Base-by-base conservation (phyloP, 352 stramenopile species). In the Pythium biforme region DNA sequence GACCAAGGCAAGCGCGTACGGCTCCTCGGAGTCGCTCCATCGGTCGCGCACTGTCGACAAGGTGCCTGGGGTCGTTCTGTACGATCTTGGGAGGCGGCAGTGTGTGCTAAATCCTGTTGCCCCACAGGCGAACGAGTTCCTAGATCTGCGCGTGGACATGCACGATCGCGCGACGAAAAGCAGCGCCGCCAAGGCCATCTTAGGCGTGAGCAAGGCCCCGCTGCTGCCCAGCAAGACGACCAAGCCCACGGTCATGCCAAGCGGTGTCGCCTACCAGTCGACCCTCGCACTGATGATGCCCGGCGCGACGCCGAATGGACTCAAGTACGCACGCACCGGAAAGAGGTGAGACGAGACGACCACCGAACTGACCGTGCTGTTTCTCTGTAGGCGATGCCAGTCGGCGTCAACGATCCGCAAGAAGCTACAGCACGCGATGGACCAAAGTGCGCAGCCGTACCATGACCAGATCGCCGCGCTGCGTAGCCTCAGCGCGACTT, bases 341-440 rank as follows among this genome's bases (percentile, higher is more conserved):
- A 23, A n/a, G 19, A 2, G 37, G 37, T 20, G 17, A 26, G 40
- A 47, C 19, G 3, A 23, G 0, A 2, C 5, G 10, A 2, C 37
- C 8, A n/a, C 12, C 2, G 14, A 4, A 43, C 26, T 20, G 4
- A 53, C 25, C 25, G 47, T 29, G 6, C 17, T 1, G 17, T 7
- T 47, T 6, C n/a, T 23, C 25, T 25, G 11, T 12, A 89, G 83
- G 51, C 72, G 83, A 22, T 90, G 81, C 40, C 76, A 85, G 40
- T 92, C 83, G 0, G 83, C 83, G 3, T 90, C 83, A 12, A 73
- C 69, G 33, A 72, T 92, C 12, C 75, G 83, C 19, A 87, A 86
- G 54, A 85, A 86, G n/a, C 74, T 92, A 39, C 72, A 81, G 4
- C 55, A 74, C 34, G 81, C 79, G 1, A 73, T 88, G 23, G 79